A percentile compares a stretch with the other conserved stretches of the same genome.
Conservation (phyloP, 192 early-diverging fungal genomes). For the Glomus cerebriforme region DNA sequence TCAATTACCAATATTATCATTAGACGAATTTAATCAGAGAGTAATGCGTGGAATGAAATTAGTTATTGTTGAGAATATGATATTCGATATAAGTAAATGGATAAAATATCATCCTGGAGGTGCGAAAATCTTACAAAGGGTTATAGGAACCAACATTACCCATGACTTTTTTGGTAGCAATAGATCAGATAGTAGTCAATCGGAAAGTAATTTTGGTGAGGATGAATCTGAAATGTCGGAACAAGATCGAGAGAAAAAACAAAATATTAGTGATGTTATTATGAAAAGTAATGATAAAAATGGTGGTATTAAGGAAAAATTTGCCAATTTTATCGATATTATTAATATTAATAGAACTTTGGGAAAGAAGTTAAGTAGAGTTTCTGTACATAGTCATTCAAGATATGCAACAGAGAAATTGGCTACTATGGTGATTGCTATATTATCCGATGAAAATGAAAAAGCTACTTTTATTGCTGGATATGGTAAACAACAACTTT, state of each 20-base stretch:
- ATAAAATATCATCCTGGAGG: constrained; percentile 28
- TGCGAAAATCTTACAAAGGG: constrained; percentile 24
- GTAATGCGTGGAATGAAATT: neutral
- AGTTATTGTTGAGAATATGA: constrained; percentile 7
- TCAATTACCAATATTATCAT: neutral
- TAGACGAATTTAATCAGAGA: constrained; percentile 1
- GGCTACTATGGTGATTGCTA: constrained; percentile 7
- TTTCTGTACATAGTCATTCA: constrained; percentile 16
- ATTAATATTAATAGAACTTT: neutral
- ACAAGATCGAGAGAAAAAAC: neutral
- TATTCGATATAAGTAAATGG: constrained; percentile 31
- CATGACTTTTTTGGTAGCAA: neutral
- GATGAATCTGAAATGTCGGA: neutral
- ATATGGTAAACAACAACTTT: neutral
- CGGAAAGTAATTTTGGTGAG: neutral
- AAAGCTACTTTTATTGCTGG: neutral
- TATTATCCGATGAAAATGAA: no score
- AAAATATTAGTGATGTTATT: no score
- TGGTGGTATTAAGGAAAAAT: neutral
- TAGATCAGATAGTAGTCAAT: neutral
- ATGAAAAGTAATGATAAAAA: neutral
- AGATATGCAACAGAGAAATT: neutral
- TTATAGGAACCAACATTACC: constrained; percentile 27
- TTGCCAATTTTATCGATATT: neutral
- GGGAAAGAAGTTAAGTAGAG: neutral